Base-by-base conservation (phyloP, 345 rosid species). In the Sonneratia caseolaris region DNA sequence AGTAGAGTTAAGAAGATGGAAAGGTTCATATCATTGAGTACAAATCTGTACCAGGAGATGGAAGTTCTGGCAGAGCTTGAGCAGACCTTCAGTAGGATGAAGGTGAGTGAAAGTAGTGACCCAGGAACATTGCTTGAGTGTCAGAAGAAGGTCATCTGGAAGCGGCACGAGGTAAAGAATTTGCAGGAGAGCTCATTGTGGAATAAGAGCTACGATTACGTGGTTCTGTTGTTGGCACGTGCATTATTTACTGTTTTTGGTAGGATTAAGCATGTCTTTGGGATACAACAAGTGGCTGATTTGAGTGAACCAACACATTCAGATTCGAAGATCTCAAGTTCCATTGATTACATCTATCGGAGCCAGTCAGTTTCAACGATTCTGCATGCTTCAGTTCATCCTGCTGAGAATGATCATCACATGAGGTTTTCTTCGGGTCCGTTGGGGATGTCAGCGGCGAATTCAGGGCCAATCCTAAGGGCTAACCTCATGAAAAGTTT, bases 1-100 rank as follows among this genome's bases (percentile, higher is more conserved):
- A 82, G 73, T 56, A 92, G 90, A 78, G 88, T 79, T 11, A 92
- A 86, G 83, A 92, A 89, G 84, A 92, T 95, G 93, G 93, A 92
- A 73, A 89, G 82, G 21, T 92, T 85, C 48, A 82, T 95, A 70
- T 86, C 87, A 0, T 79, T 85, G 16, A 95, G 92, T 72, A 91
- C 90, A 6, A 84, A 79, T 71, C 76, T 95, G 69, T 90, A 90
- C 68, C 99, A 92, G 76, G 99, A 90, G 86, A 92, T 90, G 88
- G 99, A 95, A 83, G 76, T 88, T 76, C 86, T 95, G 37, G 77
- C 86, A 1, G 97, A 95, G 74, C 84, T 86, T 49, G 93, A 90
- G 68, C 99, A 92, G 80, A 86, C 87, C 72, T 76, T 84, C 32
- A 92, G 78, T 81, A 84, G 99, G 78, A 84, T 90, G 92, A 81